Evolutionary conservation across 176 grass and related monocot species (phyloP).

Genomic region (Urochloa ruziziensis): DNA sequence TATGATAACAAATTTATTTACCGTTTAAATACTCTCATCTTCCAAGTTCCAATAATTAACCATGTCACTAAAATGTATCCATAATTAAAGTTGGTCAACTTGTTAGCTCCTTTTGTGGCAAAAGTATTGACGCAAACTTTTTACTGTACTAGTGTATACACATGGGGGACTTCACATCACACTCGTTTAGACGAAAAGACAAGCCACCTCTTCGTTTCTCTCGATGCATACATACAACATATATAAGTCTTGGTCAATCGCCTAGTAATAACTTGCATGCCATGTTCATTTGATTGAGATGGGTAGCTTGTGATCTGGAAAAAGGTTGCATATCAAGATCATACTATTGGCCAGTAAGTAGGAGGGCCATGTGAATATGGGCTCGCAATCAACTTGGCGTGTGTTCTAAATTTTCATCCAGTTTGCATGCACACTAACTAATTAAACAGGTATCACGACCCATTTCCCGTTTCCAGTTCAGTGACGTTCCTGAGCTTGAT

Average conservation of each 20-base stretch:
- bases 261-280: neutral
- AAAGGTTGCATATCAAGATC: neutral
- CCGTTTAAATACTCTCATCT: too few relatives aligned
- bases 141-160: neutral
- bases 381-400: neutral
- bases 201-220: neutral
- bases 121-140: neutral
- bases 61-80: neutral
- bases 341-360: neutral
- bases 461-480: neutral
- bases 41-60: too few relatives aligned
- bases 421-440: neutral
- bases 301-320: neutral
- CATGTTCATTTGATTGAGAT: neutral
- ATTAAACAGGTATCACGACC: neutral
- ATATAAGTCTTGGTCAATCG: neutral
- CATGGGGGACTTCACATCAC: too few relatives aligned
- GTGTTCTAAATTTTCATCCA: neutral
- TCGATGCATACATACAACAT: neutral
- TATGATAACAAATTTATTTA: too few relatives aligned
- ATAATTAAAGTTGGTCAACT: neutral
- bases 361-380: neutral
- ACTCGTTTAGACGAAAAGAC: neutral
- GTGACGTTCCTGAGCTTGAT: neutral
- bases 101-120: neutral